phyloP scores from a whole-genome alignment of 2,329 filamentous ascomycete species.

The Hypoxylon sp. region DNA sequence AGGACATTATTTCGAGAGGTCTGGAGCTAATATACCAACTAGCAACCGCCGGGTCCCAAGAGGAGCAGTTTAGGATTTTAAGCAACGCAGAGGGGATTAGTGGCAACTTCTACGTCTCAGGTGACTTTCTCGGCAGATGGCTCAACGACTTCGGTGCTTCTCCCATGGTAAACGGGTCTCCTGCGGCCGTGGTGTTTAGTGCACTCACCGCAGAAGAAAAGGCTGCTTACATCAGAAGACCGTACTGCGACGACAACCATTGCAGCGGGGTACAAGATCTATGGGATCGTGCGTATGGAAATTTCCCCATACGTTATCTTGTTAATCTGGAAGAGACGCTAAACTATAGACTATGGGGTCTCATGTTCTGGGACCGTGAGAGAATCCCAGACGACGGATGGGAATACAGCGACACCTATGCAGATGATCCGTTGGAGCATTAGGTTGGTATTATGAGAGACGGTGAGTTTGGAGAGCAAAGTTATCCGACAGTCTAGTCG shows the following conservation, averaged over 20 bases:
- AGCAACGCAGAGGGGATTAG: no score
- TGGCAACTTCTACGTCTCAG: not conserved
- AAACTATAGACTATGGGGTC: slow-evolving; percentile 1
- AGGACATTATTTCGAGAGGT: slow-evolving; percentile 4
- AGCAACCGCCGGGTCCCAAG: not conserved
- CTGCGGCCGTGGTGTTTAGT: not conserved
- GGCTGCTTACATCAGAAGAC: not conserved
- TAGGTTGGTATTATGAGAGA: not conserved
- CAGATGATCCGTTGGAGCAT: not conserved
- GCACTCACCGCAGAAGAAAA: not conserved
- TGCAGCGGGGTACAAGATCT: not conserved
- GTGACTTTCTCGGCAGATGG: not conserved
- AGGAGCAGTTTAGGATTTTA: not conserved
- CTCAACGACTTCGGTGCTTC: not conserved
- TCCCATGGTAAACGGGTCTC: not conserved
- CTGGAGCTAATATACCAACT: slow-evolving; percentile 1
- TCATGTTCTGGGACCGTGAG: slow-evolving; percentile 4
- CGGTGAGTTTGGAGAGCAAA: not conserved
- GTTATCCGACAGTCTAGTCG: not conserved
- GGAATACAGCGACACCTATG: not conserved
- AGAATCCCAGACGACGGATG: not conserved
- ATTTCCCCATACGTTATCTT: not conserved
- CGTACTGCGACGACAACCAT: slow-evolving; percentile 1
- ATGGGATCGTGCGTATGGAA: not conserved
- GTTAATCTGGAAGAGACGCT: not conserved